A percentile compares a stretch with the other conserved stretches of the same genome.
Evolutionary conservation across 1,284 basidiomycete genomes (phyloP).

Genomic region (Thelephora terrestris): DNA sequence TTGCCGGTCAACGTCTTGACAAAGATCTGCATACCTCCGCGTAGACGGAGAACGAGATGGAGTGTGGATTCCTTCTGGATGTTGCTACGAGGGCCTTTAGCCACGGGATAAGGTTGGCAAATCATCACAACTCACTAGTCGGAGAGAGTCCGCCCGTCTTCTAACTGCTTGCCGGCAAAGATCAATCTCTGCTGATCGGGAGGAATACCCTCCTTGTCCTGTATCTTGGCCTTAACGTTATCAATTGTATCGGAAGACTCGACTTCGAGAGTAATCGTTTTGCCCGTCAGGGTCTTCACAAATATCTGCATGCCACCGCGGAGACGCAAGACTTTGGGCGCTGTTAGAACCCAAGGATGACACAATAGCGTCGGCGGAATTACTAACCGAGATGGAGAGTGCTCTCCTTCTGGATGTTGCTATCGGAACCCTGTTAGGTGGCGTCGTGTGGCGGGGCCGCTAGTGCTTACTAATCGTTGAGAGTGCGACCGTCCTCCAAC

Average conservation of each 20-base stretch:
- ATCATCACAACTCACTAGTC: slow-evolving; percentile 6
- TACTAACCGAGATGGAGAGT: slow-evolving; percentile 18
- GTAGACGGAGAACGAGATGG: slow-evolving; percentile 15
- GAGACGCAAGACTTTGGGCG: slow-evolving; percentile 11
- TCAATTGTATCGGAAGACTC: slow-evolving; percentile 16
- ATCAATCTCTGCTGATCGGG: slow-evolving; percentile 15
- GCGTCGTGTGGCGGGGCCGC: too few relatives aligned
- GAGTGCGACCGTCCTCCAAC: slow-evolving; percentile 19
- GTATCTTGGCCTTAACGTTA: slow-evolving; percentile 16
- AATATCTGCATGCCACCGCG: slow-evolving; percentile 18
- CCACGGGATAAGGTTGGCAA: too few relatives aligned
- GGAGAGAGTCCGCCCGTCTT: slow-evolving; percentile 14
- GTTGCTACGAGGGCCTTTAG: slow-evolving; percentile 3
- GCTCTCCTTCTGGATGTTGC: slow-evolving; percentile 22
- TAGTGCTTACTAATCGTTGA: slow-evolving; percentile 14
- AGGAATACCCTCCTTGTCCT: slow-evolving; percentile 16
- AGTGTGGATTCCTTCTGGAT: slow-evolving; percentile 16
- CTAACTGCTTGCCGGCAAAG: slow-evolving; percentile 15
- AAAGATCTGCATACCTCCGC: too few relatives aligned
- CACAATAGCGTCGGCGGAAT: background rate
- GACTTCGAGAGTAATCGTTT: slow-evolving; percentile 16
- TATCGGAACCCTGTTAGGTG: too few relatives aligned
- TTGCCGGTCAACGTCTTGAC: too few relatives aligned
- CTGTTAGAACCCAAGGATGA: background rate
- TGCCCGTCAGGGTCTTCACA: slow-evolving; percentile 16